Evolutionary conservation across 2,329 filamentous ascomycete species (phyloP).

Genomic region (Claviceps digitariae): DNA sequence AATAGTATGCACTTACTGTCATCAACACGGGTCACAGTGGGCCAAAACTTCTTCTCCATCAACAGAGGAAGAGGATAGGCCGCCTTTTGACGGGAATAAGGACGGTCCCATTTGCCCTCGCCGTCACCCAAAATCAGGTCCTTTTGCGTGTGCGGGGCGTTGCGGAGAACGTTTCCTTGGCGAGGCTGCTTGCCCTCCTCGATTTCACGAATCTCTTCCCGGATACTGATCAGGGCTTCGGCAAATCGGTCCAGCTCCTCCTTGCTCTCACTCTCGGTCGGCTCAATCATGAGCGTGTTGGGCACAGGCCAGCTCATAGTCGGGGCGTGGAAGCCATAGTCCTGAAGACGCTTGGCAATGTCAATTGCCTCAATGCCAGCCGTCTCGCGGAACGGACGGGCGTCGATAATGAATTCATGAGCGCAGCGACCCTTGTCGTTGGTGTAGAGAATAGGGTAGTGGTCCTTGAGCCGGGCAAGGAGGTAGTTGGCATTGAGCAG

Average conservation of each 20-base stretch:
- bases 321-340: constrained; percentile 93
- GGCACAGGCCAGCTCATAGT: constrained; percentile 96
- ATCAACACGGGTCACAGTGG: constrained; percentile 70
- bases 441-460: constrained; percentile 90
- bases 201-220: constrained; percentile 69
- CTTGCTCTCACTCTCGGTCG: constrained; percentile 85
- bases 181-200: constrained; percentile 66
- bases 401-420: constrained; percentile 93
- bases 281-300: constrained; percentile 96
- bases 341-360: constrained; percentile 89
- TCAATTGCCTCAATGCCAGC: constrained; percentile 84
- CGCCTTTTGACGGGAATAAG: constrained; percentile 68
- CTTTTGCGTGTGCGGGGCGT: constrained; percentile 71
- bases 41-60: constrained; percentile 97
- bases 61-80: constrained; percentile 76
- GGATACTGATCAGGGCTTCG: constrained; percentile 76
- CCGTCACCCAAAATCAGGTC: constrained; percentile 54
- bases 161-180: constrained; percentile 75
- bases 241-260: constrained; percentile 89
- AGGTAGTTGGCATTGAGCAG: constrained; percentile 98
- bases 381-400: constrained; percentile 69
- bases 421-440: constrained; percentile 80
- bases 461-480: constrained; percentile 67
- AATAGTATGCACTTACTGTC: constrained; percentile 49
- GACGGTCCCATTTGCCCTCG: constrained; percentile 58